A percentile compares a stretch with the other conserved stretches of the same genome.
Conservation (phyloP, 78 protist genomes). For the Corallochytrium limacisporum region DNA sequence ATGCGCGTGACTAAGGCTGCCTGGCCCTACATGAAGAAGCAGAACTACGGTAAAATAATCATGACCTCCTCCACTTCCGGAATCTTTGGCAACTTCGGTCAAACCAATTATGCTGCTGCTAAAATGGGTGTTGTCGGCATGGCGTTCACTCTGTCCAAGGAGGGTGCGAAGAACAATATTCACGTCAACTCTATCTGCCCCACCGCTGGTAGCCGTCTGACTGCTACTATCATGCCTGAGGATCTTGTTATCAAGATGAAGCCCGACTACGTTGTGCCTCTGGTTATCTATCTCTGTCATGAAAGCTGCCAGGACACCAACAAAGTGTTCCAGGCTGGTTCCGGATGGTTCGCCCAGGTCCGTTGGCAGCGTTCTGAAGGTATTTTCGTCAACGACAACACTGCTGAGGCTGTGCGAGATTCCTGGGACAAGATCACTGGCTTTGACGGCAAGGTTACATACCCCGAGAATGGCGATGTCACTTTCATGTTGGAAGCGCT, state of each 20-base stretch:
- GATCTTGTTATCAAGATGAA: constrained; percentile 34
- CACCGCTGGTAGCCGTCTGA: constrained; percentile 47
- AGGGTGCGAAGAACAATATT: constrained; percentile 58
- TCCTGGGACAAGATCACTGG: too few species aligned
- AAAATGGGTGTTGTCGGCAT: constrained; percentile 63
- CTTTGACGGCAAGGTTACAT: too few species aligned
- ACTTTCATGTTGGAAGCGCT: too few species aligned
- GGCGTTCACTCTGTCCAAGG: constrained; percentile 49
- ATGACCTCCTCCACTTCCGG: constrained; percentile 62
- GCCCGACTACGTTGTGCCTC: constrained; percentile 67
- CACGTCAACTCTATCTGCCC: constrained; percentile 61
- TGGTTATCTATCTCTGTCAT: constrained; percentile 55
- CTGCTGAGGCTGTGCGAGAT: too few species aligned
- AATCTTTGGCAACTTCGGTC: constrained; percentile 75
- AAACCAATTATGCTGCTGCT: constrained; percentile 60
- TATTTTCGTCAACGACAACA: too few species aligned
- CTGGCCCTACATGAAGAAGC: constrained; percentile 56
- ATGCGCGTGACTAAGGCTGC: constrained; percentile 55
- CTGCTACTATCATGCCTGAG: constrained; percentile 56
- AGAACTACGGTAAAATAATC: constrained; percentile 50
- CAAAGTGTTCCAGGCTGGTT: constrained; percentile 47
- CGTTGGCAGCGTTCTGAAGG: too few species aligned
- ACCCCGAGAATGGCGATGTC: too few species aligned
- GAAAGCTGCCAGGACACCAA: not conserved
- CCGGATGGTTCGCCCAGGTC: constrained; percentile 45